Base-by-base conservation (phyloP, 495 filamentous ascomycete genomes). In the Saxophila tyrrhenica region DNA sequence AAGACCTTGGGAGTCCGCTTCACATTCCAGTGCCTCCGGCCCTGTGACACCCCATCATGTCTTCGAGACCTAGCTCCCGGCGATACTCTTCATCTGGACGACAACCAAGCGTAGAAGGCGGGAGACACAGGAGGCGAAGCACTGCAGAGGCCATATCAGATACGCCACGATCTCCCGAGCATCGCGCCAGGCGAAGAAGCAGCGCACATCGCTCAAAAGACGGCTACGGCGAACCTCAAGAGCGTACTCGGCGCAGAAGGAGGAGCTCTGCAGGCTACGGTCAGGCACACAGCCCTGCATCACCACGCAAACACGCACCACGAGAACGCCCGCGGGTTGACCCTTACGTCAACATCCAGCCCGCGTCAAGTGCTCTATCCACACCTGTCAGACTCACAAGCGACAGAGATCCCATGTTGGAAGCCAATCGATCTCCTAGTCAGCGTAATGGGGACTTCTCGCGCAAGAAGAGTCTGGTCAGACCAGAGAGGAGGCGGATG, bases 401-500 rank as follows among this genome's bases (percentile, higher is more conserved):
- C 48, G 62, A 20, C 24, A 17, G 25, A 17, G 61, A 63, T 35
- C 61, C 57, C 16, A 63, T 63, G 57, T 52, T 63, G 15, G 57
- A 55, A 35, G 52, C 48, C 2, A 45, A 25, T 2, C 32, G 29
- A n/a, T 21, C 54, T 24, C 48, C 38, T 8, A 13, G 17, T n/a
- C 41, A 44, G 41, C 41, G 24, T 29, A 42, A 54, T 38, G 53
- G 25, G 0, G 53, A 83, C 20, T 64, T 87, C 49, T 67, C 74
- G 20, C 76, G 88, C 44, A 96, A 95, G 66, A 80, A 82, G 59
- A 94, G 84, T 61, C 72, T 99, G 50, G 82, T 97, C 56, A 78
- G 85, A 57, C 94, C 94, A 2, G 92, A 99, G 65, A 80, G 94
- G 50, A 83, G 81, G 55, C 80, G 83, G 22, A 84, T 90, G 54